phyloP scores from a whole-genome alignment of 169 alveolate genomes.

The Cryptosporidium sp. region DNA sequence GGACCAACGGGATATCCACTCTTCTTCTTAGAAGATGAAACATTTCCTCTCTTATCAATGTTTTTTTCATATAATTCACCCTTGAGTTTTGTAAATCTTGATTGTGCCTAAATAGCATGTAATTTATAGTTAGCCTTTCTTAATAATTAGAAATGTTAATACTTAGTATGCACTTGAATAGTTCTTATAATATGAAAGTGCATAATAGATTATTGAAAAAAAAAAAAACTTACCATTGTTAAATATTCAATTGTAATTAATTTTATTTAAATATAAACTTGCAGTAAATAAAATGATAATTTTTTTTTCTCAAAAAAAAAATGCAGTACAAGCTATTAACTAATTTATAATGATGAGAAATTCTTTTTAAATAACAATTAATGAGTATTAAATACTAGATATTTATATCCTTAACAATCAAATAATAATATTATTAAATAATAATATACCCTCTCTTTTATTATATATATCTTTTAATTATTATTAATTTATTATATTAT shows the following conservation, averaged over 20 bases:
- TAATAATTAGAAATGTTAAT: no score
- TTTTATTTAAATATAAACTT: background rate
- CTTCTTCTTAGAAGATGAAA: slow-evolving; percentile 53
- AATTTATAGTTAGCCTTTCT: background rate
- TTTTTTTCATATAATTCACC: slow-evolving; percentile 80
- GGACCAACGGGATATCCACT: slow-evolving; percentile 86
- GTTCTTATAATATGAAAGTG: no score
- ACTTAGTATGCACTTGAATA: background rate
- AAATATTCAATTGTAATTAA: background rate
- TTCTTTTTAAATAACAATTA: background rate
- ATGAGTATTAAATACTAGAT: background rate
- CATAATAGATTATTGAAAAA: background rate
- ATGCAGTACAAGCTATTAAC: background rate
- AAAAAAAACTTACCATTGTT: slow-evolving; percentile 10
- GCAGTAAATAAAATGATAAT: background rate
- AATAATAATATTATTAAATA: no score
- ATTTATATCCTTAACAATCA: background rate
- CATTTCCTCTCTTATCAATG: slow-evolving; percentile 80
- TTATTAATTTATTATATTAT: background rate
- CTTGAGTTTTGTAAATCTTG: slow-evolving; percentile 76
- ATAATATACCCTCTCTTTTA: background rate
- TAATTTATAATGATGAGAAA: background rate
- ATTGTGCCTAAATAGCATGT: slow-evolving; percentile 47
- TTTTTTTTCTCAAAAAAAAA: no score
- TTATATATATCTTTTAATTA: background rate